phyloP scores from a whole-genome alignment of 1,284 basidiomycete genomes.

The Acaromyces ingoldii region DNA sequence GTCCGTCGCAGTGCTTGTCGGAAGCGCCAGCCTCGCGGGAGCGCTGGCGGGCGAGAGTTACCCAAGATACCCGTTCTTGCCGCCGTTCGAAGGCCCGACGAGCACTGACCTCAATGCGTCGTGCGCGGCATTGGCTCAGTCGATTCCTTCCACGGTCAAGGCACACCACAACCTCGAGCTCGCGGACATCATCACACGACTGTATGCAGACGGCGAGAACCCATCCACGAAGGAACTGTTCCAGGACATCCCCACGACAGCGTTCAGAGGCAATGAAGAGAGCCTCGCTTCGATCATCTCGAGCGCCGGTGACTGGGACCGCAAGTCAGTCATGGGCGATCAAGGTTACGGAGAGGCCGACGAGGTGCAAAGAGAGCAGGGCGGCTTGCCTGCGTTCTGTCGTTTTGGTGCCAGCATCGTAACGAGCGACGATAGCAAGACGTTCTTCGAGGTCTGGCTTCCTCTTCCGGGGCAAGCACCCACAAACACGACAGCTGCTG shows the following conservation, averaged over 20 bases:
- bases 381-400: constrained; percentile 27
- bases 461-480: constrained; percentile 14
- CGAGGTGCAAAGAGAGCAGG: constrained; percentile 5
- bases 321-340: constrained; percentile 15
- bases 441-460: constrained; percentile 27
- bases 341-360: constrained; percentile 20
- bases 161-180: constrained; percentile 3
- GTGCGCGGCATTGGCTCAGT: no score
- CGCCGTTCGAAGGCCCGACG: no score
- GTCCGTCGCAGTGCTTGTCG: no score
- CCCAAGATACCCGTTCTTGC: no score
- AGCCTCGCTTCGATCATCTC: constrained; percentile 11
- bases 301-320: constrained; percentile 14
- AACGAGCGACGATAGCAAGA: constrained; percentile 10
- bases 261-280: constrained; percentile 13
- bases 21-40: no score
- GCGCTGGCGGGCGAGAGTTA: no score
- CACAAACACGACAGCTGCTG: neutral
- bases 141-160: no score
- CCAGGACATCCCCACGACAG: constrained; percentile 11
- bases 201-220: constrained; percentile 20
- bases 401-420: constrained; percentile 24
- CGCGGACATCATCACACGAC: constrained; percentile 4
- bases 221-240: constrained; percentile 16
- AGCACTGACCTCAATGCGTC: no score